Evolutionary conservation across 1,284 basidiomycete genomes (phyloP).

Genomic region (Trichosporon sp.): DNA sequence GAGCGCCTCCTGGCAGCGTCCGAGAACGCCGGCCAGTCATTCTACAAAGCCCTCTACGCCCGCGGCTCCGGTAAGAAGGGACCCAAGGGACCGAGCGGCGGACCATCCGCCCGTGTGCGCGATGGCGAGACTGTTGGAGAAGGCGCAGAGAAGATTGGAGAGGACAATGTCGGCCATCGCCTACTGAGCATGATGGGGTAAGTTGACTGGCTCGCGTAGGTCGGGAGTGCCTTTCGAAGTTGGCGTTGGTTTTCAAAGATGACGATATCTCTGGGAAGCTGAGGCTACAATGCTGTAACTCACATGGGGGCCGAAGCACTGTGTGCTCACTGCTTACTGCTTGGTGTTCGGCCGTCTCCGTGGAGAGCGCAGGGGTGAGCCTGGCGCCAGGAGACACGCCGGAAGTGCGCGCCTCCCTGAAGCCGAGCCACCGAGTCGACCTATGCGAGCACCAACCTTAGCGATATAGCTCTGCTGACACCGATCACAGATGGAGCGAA

Average conservation of each 20-base stretch:
- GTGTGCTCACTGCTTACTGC: background rate
- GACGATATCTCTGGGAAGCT: background rate
- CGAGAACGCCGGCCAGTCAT: constrained; percentile 38
- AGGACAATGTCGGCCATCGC: constrained; percentile 56
- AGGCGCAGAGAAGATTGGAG: constrained; percentile 52
- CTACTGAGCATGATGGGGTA: constrained; percentile 56
- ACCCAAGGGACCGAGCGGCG: constrained; percentile 25
- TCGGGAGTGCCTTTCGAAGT: background rate
- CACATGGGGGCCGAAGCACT: background rate
- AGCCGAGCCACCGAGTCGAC: background rate
- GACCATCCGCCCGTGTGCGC: constrained; percentile 43
- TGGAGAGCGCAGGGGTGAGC: background rate
- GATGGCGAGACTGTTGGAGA: constrained; percentile 56
- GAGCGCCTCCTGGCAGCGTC: constrained; percentile 59
- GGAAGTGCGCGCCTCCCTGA: background rate
- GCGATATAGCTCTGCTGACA: background rate
- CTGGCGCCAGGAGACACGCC: background rate
- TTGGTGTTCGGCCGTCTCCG: background rate
- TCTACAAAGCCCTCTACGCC: constrained; percentile 53
- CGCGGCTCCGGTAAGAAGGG: constrained; percentile 15
- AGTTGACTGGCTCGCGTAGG: constrained; percentile 21
- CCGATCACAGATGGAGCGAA: constrained; percentile 48
- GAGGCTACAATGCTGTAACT: background rate
- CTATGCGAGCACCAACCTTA: background rate
- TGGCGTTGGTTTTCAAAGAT: background rate